Percentiles rank a stretch among this genome's conserved stretches.
Evolutionary conservation across 2,329 filamentous ascomycete species (phyloP).

Genomic region (Fusarium sp.): DNA sequence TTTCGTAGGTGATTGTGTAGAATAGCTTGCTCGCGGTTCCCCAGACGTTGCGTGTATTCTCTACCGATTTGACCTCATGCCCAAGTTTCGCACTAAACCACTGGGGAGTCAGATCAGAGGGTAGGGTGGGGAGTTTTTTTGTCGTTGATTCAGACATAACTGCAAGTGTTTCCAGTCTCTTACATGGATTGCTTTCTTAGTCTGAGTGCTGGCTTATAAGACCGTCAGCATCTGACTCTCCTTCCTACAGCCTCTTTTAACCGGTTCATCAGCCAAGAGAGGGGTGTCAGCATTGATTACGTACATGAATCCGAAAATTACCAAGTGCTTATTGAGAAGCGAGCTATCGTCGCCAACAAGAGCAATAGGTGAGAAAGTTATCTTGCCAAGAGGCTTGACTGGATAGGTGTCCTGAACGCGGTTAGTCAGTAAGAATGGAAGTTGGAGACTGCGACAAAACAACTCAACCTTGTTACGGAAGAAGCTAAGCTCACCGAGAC

Average conservation of each 20-base stretch:
- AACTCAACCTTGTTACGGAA: not conserved
- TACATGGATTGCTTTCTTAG: not conserved
- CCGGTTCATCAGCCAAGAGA: not conserved
- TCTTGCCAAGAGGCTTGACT: not conserved
- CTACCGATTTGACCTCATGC: conserved; percentile 28
- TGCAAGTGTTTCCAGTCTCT: not conserved
- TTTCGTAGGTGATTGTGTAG: conserved; percentile 41
- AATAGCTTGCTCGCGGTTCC: conserved; percentile 44
- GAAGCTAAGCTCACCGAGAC: not conserved
- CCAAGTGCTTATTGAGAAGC: not conserved
- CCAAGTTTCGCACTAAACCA: conserved; percentile 38
- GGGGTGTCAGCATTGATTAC: not conserved
- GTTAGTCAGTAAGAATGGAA: not conserved
- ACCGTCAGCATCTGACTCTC: not conserved
- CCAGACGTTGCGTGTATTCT: conserved; percentile 41
- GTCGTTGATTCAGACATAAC: conserved; percentile 4
- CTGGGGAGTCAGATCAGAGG: conserved; percentile 29
- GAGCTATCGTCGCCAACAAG: not conserved
- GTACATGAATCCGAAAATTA: not conserved
- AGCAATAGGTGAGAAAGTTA: not conserved
- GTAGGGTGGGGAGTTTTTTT: conserved; percentile 32
- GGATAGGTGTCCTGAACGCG: too few species aligned
- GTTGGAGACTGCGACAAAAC: not conserved
- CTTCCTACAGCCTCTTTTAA: not conserved
- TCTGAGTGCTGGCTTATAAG: not conserved